Conservation (phyloP, 164 flowering plant genomes). For the Protea cynaroides region DNA sequence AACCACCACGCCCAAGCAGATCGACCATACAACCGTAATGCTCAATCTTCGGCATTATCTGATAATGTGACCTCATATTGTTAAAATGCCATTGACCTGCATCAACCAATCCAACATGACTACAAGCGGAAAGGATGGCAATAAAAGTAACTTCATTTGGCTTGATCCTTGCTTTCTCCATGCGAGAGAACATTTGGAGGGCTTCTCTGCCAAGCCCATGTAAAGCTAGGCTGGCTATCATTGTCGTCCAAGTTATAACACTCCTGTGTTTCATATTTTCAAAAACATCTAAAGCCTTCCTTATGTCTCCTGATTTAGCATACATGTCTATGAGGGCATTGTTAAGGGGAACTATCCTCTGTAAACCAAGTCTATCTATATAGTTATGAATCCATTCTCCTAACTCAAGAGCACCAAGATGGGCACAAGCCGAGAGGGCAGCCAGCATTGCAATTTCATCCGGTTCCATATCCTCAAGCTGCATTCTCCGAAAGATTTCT, state of each 20-base stretch:
- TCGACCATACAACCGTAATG: conserved; percentile 76
- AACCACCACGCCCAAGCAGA: conserved; percentile 64
- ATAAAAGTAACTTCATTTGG: conserved; percentile 60
- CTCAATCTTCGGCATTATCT: conserved; percentile 44
- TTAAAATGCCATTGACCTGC: conserved; percentile 36
- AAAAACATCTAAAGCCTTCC: conserved; percentile 43
- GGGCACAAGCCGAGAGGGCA: conserved; percentile 62
- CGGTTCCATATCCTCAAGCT: conserved; percentile 34
- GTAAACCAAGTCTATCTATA: conserved; percentile 26
- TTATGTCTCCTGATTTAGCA: conserved; percentile 52
- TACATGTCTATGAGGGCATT: conserved; percentile 66
- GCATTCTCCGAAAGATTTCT: conserved; percentile 45
- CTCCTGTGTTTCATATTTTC: conserved; percentile 38
- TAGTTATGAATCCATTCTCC: conserved; percentile 53
- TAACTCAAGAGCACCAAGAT: conserved; percentile 45
- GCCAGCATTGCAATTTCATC: conserved; percentile 60
- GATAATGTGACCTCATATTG: conserved; percentile 33
- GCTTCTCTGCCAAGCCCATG: conserved; percentile 60
- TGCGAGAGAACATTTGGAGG: conserved; percentile 39
- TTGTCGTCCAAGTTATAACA: conserved; percentile 65
- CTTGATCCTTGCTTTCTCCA: conserved; percentile 39
- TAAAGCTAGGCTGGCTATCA: conserved; percentile 54
- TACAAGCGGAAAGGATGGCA: conserved; percentile 64
- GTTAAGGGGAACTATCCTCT: conserved; percentile 25
- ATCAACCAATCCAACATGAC: conserved; percentile 60